These are phyloP conservation scores for Fusarium neocosmosporiellum DNA, from an alignment of 2,329 filamentous ascomycete genomes.

Conservation along the genomic window DNA sequence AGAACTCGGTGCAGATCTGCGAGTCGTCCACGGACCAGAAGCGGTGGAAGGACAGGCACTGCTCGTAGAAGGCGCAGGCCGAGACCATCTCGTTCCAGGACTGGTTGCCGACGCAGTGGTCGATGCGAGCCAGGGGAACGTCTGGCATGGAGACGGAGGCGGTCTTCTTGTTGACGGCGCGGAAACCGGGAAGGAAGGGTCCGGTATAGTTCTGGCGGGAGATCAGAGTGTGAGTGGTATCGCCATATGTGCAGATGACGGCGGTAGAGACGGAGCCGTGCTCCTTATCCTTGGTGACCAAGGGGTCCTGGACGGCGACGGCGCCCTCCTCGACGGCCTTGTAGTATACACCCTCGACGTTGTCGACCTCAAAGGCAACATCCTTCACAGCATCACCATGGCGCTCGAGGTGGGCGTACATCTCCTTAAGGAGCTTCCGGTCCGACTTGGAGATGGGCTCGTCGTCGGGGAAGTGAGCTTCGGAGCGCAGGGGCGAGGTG, in stretches of 20 bases:
- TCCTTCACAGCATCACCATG: conserved; percentile 97
- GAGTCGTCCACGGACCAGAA: conserved; percentile 98
- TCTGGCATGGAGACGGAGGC: conserved; percentile 64
- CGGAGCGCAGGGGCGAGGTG: conserved; percentile 80
- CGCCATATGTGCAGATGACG: conserved; percentile 90
- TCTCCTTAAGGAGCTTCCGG: conserved; percentile 73
- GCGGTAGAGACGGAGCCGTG: conserved; percentile 77
- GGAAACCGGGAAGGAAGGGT: conserved; percentile 86
- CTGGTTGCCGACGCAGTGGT: conserved; percentile 98
- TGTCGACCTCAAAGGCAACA: conserved; percentile 93
- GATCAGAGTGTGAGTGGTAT: conserved; percentile 94
- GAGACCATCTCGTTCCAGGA: conserved; percentile 88
- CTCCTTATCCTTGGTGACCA: conserved; percentile 64
- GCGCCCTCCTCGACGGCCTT: conserved; percentile 76
- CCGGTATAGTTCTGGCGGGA: conserved; percentile 77
- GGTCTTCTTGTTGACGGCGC: conserved; percentile 59
- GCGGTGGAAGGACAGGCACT: conserved; percentile 89
- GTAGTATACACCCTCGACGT: conserved; percentile 82
- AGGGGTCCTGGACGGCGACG: conserved; percentile 71
- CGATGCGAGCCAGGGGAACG: conserved; percentile 79
- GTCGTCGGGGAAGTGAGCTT: conserved; percentile 63
- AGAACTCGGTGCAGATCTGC: conserved; percentile 93
- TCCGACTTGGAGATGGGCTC: conserved; percentile 74
- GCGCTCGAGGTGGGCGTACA: conserved; percentile 83
- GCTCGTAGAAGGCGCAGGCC: conserved; percentile 81